A percentile compares a stretch with the other conserved stretches of the same genome.
Conservation (phyloP, 495 filamentous ascomycete species). For the Penicillium herquei region DNA sequence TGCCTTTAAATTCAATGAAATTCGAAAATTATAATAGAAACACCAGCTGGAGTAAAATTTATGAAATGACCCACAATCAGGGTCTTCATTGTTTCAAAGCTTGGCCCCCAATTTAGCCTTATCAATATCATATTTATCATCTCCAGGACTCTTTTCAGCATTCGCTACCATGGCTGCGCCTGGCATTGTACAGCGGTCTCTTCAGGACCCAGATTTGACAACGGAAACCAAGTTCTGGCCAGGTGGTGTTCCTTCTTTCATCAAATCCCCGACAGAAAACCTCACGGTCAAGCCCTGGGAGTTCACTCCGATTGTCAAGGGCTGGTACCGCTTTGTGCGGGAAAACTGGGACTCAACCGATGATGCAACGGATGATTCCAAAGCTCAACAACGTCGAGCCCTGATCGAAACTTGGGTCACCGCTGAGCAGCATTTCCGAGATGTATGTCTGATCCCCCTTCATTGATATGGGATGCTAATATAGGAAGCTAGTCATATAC, state of each 20-base stretch:
- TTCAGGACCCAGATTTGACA: not conserved
- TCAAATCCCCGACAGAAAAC: not conserved
- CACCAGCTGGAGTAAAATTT: too few species aligned
- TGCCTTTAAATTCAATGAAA: too few species aligned
- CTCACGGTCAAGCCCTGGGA: not conserved
- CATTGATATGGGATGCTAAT: not conserved
- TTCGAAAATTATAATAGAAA: not conserved
- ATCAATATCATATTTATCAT: too few species aligned
- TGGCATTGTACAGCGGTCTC: not conserved
- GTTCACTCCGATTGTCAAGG: not conserved
- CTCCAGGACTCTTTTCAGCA: too few species aligned
- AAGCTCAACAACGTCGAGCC: not conserved
- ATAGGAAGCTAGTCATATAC: not conserved
- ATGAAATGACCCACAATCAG: too few species aligned
- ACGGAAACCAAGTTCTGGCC: not conserved
- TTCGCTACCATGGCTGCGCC: not conserved
- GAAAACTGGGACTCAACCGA: not conserved
- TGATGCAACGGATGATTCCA: not conserved
- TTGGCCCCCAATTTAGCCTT: too few species aligned
- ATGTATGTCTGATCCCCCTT: not conserved
- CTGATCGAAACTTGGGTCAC: not conserved
- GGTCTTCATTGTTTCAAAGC: too few species aligned
- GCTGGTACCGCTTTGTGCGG: not conserved
- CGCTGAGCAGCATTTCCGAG: not conserved
- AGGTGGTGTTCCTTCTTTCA: not conserved